Base-by-base conservation (phyloP, 495 filamentous ascomycete genomes). In the Recurvomyces mirabilis region DNA sequence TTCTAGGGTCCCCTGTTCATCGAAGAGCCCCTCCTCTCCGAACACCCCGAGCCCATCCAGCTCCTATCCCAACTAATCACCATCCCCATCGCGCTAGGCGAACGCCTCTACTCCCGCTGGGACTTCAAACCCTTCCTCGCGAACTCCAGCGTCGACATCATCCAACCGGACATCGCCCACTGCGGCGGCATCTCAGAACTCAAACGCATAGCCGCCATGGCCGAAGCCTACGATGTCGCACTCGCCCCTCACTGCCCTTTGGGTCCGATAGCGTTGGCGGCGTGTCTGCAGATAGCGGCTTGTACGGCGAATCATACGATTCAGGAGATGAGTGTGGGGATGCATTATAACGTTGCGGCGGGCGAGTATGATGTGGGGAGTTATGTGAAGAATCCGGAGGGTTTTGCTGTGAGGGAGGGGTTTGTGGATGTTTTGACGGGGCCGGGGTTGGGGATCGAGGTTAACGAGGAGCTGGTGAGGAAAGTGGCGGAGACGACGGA, bases 241-340 rank as follows among this genome's bases (percentile, higher is more conserved):
- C 53, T 87, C 29, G 83, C 83, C 18, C 81, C 82, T 3, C 82
- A 88, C 61, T 87, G 82, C 55, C 83, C 83, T 1, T 61, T 87
- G 4, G 83, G 83, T 0, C 82, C 83, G 0, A 81, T 87, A 49
- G 79, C 82, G 0, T 60, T 88, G 30, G 82, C 82, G 1, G 83
- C 83, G 10, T 79, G 73, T 50, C 67, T 86, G 52, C 81, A 86
- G 55, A 70, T 85, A 20, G 78, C 73, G 25, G 65, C 79, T 25
- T 59, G 65, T 10, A 76, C 68, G 23, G 65, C 80, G 1, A 87
- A 88, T 55, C 84, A 84, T 57, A 75, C 70, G 24, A 87, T 88
- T 38, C 83, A 85, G 60, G 82, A 88, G 66, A 87, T 87, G 82
- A 76, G 74, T 41, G 51, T 84, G 37, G 82, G 81, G 0, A 87